Conservation (phyloP, 176 grass and related monocot genomes). For the Carex myosuroides region DNA sequence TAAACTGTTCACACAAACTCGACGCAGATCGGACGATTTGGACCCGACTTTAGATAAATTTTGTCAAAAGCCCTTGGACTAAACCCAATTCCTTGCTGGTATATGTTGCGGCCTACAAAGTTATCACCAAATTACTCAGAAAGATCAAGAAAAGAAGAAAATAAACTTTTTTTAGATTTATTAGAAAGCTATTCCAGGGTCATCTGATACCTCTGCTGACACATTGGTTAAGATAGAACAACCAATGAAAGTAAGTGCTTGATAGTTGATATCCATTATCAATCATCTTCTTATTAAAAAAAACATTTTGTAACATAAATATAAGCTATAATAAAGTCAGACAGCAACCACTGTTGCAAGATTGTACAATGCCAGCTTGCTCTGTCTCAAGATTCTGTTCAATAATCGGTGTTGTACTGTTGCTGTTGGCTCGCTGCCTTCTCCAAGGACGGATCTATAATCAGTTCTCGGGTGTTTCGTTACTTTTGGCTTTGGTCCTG, state of each 20-base stretch:
- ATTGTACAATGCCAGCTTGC: constrained; percentile 1
- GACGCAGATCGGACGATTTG: too few species aligned
- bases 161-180: neutral
- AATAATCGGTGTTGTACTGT: neutral
- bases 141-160: neutral
- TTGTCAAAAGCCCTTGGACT: too few species aligned
- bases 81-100: too few species aligned
- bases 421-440: neutral
- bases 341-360: neutral
- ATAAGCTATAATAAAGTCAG: neutral
- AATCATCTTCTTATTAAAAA: neutral
- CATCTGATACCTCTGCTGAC: neutral
- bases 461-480: neutral
- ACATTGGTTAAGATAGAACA: neutral
- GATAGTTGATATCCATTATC: neutral
- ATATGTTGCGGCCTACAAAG: neutral
- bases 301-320: neutral
- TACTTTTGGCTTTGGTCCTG: neutral
- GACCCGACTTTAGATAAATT: too few species aligned
- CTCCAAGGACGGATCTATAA: neutral
- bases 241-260: neutral
- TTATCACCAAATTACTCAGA: neutral
- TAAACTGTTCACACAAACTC: too few species aligned
- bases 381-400: constrained; percentile 4
- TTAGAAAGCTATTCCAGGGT: neutral